Evolutionary conservation across 441 rosid genomes (phyloP).

Genomic region (Theobroma grandiflorum): DNA sequence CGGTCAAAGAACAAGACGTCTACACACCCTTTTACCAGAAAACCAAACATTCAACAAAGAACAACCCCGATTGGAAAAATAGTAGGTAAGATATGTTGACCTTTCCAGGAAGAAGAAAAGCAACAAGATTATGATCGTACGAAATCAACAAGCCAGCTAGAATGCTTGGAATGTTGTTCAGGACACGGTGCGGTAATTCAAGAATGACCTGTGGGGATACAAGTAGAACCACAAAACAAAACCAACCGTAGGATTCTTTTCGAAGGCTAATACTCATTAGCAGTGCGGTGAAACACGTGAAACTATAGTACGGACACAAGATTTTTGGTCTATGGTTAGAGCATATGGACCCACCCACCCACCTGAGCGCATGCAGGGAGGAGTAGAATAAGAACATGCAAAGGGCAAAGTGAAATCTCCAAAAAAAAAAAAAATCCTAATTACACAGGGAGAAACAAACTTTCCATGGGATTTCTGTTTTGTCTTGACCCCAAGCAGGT

Average conservation of each 20-base stretch:
- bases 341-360: slow-evolving; percentile 27
- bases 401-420: slow-evolving; percentile 27
- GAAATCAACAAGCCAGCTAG: slow-evolving; percentile 46
- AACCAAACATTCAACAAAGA: slow-evolving; percentile 27
- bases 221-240: neutral
- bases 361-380: slow-evolving; percentile 18
- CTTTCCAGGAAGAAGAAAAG: slow-evolving; percentile 26
- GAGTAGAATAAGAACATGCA: slow-evolving; percentile 14
- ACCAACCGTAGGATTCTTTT: neutral
- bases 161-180: slow-evolving; percentile 49
- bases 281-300: slow-evolving; percentile 40
- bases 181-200: slow-evolving; percentile 28
- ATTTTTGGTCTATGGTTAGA: neutral
- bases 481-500: neutral
- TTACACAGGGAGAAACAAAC: neutral
- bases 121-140: slow-evolving; percentile 42
- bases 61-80: slow-evolving; percentile 35
- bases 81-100: slow-evolving; percentile 43
- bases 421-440: slow-evolving; percentile 33
- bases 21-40: slow-evolving; percentile 14
- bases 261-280: neutral
- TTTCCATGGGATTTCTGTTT: neutral
- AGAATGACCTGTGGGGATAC: neutral
- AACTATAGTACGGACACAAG: slow-evolving; percentile 23
- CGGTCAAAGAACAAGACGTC: slow-evolving; percentile 19